Evolutionary conservation across 2,329 filamentous ascomycete genomes (phyloP), one percentile per base, ranked within the genome.

Genomic region (Orbilia quercus): DNA sequence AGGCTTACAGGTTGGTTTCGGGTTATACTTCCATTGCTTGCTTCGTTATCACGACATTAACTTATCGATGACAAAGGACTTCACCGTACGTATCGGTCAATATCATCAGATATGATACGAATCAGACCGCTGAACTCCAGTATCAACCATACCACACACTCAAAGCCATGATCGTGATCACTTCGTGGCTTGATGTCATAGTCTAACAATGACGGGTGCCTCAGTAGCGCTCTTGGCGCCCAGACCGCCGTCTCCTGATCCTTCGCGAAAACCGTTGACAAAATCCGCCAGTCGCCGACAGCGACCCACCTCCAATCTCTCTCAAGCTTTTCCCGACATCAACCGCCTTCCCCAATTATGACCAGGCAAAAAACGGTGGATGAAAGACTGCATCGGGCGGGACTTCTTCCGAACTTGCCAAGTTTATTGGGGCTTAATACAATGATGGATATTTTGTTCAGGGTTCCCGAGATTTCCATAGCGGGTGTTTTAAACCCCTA

Each of bases 291-390:
- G 20, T 50, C 47, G 47, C 36, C 16, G 47, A 63, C 47, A 50
- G n/a, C 20, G 58, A 63, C 58, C 58, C 58, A 45, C 58, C 22
- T 44, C 44, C 23, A 50, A 31, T 45, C 42, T 45, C 42, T 23
- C 16, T 45, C 22, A 28, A 50, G 22, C 7, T 23, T 9, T 36
- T 11, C 48, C 53, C 48, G 60, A 45, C 7, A 55, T 48, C 28
- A 36, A 53, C 28, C 48, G 25, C 28, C 31, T 28, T 36, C 36
- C 28, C 28, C n/a, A n/a, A n/a, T n/a, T n/a, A n/a, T 59, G 16
- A 36, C 9, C 55, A 38, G 55, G 31, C 40, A 5, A 45, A 40
- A 42, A n/a, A n/a, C n/a, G n/a, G n/a, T n/a, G n/a, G n/a, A 28
- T 40, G 42, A 31, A 44, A 40, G 45, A 50, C 58, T 44, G 48